A percentile compares a stretch with the other conserved stretches of the same genome.
phyloP scores from a whole-genome alignment of 2,329 filamentous ascomycete species.

The Fusarium duplospermum region DNA sequence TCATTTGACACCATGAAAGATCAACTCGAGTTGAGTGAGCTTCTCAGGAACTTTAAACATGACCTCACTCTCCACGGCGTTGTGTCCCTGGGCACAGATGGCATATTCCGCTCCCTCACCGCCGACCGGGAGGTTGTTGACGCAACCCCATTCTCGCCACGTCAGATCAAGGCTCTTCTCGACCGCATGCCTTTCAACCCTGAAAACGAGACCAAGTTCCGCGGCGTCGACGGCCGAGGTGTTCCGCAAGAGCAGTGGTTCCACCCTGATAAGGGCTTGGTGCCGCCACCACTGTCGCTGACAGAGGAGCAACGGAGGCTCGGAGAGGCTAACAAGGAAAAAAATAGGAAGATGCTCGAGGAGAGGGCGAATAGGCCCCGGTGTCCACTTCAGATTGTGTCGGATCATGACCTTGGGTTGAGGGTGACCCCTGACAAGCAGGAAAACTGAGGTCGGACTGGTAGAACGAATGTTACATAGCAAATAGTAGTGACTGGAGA shows the following conservation, averaged over 20 bases:
- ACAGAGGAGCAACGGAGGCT: not conserved
- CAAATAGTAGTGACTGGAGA: not conserved
- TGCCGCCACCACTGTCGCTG: not conserved
- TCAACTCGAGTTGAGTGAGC: not conserved
- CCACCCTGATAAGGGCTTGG: not conserved
- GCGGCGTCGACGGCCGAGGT: slow-evolving; percentile 1
- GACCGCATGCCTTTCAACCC: slow-evolving; percentile 2
- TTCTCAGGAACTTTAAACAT: not conserved
- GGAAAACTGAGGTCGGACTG: not conserved
- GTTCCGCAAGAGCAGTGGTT: not conserved
- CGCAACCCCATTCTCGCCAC: not conserved
- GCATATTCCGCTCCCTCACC: not conserved
- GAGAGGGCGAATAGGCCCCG: not conserved
- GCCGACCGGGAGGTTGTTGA: slow-evolving; percentile 4
- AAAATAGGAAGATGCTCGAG: not conserved
- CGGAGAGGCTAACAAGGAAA: not conserved
- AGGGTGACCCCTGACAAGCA: not conserved
- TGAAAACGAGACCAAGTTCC: not conserved
- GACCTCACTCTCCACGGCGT: not conserved
- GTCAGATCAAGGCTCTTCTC: not conserved
- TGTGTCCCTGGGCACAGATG: not conserved
- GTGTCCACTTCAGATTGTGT: not conserved
- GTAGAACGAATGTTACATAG: not conserved
- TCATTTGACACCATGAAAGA: not conserved
- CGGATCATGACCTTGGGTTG: not conserved